Base-by-base conservation (phyloP, 371 early-diverging fungal genomes). In the Zopfochytrium polystomum region DNA sequence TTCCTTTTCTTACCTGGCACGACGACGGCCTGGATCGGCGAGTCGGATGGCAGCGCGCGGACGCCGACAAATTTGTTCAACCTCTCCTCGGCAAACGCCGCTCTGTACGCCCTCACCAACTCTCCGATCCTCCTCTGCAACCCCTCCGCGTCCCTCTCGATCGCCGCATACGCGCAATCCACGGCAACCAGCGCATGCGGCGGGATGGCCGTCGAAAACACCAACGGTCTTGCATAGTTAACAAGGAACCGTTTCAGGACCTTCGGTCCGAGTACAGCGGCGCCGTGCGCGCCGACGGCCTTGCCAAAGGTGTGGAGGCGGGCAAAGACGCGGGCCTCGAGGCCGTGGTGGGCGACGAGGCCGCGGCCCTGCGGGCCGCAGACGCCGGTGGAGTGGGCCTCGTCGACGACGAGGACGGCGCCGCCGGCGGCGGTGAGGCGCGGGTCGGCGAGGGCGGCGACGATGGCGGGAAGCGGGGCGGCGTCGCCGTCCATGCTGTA, bases 401-500 rank as follows among this genome's bases (percentile, higher is more conserved):
- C 88, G 59, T 87, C 88, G 9, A 86, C 83, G 49, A 86, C 68
- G 6, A 87, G 47, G 49, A 75, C 69, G 0, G 82, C 80, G 54
- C 82, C 80, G 35, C 78, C 79, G n/a, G 63, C 67, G 13, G 74
- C 51, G 5, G 4, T 4, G 62, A 76, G 79, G 68, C 72, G 59
- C 32, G 66, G 76, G 26, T 76, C 70, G 48, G 63, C 72, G n/a
- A 86, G 22, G 0, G 81, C 52, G 32, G 70, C 70, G 0, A 85
- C 80, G 7, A 91, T 80, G 43, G 85, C 85, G 22, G 27, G 56
- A 38, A 91, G 63, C 1, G 87, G 88, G n/a, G 87, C 87, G 25
- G 80, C 63, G 64, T 87, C 87, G 0, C 92, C 92, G 74, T 91
- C 92, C 92, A 91, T 91, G 0, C 87, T 87, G 66, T 91, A 91